phyloP scores from a whole-genome alignment of 75 land plant species.

The Isoetes taiwanensis region DNA sequence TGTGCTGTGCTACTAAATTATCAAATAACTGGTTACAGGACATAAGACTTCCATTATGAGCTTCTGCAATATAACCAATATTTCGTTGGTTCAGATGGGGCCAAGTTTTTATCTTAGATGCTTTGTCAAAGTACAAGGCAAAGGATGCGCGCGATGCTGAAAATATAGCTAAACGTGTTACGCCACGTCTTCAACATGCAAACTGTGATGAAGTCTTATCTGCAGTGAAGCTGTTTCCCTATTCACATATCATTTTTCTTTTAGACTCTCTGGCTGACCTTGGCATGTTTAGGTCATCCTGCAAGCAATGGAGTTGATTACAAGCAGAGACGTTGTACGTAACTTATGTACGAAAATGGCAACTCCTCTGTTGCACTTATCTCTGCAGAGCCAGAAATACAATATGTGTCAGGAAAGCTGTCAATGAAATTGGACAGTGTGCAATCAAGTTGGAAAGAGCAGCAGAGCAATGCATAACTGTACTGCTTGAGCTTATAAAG shows the following conservation, averaged over 20 bases:
- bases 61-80: too few species aligned
- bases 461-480: constrained; percentile 5
- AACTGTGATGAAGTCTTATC: background rate
- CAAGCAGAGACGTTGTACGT: constrained; percentile 1
- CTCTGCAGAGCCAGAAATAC: constrained; percentile 7
- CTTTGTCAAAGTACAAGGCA: background rate
- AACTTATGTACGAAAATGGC: constrained; percentile 6
- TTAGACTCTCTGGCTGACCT: background rate
- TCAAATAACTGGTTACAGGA: too few species aligned
- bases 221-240: background rate
- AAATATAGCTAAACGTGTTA: background rate
- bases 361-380: constrained; percentile 2
- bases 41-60: too few species aligned
- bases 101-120: constrained; percentile 4
- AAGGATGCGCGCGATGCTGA: constrained; percentile 8
- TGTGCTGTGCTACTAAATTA: too few species aligned
- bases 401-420: constrained; percentile 7
- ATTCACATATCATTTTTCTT: background rate
- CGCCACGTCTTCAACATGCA: constrained; percentile 6
- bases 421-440: background rate
- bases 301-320: background rate
- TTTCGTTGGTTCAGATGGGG: background rate
- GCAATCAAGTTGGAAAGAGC: constrained; percentile 4
- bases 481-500: constrained; percentile 5
- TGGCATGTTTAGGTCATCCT: background rate